A percentile compares a stretch with the other conserved stretches of the same genome.
phyloP scores from a whole-genome alignment of 768 basidiomycete species.

The Auricularia heimuer region DNA sequence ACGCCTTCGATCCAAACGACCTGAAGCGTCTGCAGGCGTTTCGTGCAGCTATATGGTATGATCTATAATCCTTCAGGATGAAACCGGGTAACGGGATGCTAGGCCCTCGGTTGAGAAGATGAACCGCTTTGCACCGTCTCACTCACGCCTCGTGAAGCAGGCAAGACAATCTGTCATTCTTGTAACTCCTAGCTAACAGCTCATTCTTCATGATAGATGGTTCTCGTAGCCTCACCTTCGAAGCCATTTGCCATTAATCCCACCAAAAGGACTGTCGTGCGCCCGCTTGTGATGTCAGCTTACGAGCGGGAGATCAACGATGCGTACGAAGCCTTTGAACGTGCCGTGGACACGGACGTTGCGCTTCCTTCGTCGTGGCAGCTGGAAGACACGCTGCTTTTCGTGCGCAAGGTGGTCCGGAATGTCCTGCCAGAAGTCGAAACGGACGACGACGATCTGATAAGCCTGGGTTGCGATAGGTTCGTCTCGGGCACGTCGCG shows the following conservation, averaged over 20 bases:
- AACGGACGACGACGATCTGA: conserved; percentile 29
- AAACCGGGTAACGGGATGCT: conserved; percentile 13
- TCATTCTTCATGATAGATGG: conserved; percentile 14
- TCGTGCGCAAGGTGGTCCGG: conserved; percentile 25
- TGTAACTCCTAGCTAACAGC: not conserved
- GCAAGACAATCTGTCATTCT: not conserved
- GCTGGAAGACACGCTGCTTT: conserved; percentile 14
- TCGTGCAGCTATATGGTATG: not conserved
- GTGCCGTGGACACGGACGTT: conserved; percentile 1
- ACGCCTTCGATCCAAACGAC: conserved; percentile 23
- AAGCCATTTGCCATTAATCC: conserved; percentile 25
- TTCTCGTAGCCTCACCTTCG: conserved; percentile 25
- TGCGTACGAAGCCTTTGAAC: conserved; percentile 16
- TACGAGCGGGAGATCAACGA: conserved; percentile 28
- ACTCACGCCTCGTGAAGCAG: conserved; percentile 37
- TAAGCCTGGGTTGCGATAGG: conserved; percentile 30
- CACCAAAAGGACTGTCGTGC: conserved; percentile 30
- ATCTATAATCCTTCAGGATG: not conserved
- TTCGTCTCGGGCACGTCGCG: not conserved
- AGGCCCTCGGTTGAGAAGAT: conserved; percentile 33
- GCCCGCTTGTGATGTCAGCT: conserved; percentile 25
- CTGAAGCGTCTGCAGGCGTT: conserved; percentile 20
- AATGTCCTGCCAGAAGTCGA: conserved; percentile 18
- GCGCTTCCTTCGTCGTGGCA: conserved; percentile 6
- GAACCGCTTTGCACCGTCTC: not conserved